Conservation (phyloP, 2,329 filamentous ascomycete species). For the Microsporum ferrugineum region DNA sequence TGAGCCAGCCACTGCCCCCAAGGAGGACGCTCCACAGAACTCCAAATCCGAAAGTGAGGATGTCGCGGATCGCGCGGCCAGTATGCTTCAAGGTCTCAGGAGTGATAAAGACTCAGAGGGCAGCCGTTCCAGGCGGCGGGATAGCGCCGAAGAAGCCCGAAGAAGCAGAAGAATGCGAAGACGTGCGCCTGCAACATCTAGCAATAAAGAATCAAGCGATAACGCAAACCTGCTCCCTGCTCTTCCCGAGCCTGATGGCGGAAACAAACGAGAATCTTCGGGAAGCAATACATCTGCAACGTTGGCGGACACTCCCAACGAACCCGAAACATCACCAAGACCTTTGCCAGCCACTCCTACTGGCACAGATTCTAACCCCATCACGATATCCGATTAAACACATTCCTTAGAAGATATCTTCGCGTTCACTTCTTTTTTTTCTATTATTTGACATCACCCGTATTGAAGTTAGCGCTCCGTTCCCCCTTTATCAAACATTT, state of each 20-base stretch:
- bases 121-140: slow-evolving; percentile 50
- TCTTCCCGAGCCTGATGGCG: slow-evolving; percentile 1
- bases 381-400: slow-evolving; percentile 5
- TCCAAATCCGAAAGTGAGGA: slow-evolving; percentile 49
- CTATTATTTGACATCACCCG: neutral
- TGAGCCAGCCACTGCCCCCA: slow-evolving; percentile 26
- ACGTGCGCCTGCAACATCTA: slow-evolving; percentile 41
- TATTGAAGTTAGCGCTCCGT: neutral
- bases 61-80: slow-evolving; percentile 72
- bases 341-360: neutral
- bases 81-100: slow-evolving; percentile 72
- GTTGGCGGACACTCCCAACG: neutral
- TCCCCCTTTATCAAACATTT: neutral
- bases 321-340: neutral
- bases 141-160: slow-evolving; percentile 70
- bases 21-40: slow-evolving; percentile 25
- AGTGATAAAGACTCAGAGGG: slow-evolving; percentile 48
- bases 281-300: neutral
- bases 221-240: neutral
- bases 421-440: neutral
- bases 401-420: neutral
- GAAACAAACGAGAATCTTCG: neutral
- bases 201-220: slow-evolving; percentile 23
- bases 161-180: slow-evolving; percentile 55
- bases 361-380: slow-evolving; percentile 1